These are phyloP conservation scores for Plantago elongata DNA, from an alignment of 257 asterid genomes.

Conservation along the genomic window DNA sequence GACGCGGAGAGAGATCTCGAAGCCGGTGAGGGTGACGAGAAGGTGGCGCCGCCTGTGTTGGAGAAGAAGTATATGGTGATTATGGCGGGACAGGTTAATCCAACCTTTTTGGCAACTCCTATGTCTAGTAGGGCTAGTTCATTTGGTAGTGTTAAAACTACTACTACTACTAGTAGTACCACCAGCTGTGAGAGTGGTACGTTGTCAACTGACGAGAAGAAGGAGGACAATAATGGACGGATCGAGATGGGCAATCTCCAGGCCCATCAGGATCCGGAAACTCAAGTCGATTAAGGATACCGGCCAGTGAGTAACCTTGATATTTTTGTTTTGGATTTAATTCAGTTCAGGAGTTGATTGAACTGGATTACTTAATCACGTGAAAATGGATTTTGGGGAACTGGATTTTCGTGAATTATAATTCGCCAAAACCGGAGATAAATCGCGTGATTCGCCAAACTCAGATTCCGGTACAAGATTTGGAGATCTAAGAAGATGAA, in stretches of 20 bases:
- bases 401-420: no score
- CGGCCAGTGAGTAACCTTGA: background rate
- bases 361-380: no score
- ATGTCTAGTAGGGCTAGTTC: conserved; percentile 23
- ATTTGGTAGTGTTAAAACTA: conserved; percentile 12
- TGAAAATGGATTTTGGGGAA: no score
- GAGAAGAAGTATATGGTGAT: conserved; percentile 48
- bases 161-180: background rate
- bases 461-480: no score
- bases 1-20: conserved; percentile 20
- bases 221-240: conserved; percentile 5
- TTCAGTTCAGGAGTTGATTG: no score
- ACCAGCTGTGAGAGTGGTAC: conserved; percentile 10
- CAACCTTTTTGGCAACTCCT: conserved; percentile 53
- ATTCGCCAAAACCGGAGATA: no score
- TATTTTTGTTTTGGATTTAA: no score
- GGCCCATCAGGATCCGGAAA: background rate
- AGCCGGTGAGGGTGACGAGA: conserved; percentile 24
- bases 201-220: background rate
- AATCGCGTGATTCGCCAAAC: no score
- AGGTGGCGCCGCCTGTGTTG: conserved; percentile 17
- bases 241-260: background rate
- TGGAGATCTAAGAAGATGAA: no score
- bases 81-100: conserved; percentile 54
- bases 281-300: background rate